These are phyloP conservation scores for Typha latifolia DNA, from an alignment of 176 grass and related monocot genomes.

Conservation along the genomic window DNA sequence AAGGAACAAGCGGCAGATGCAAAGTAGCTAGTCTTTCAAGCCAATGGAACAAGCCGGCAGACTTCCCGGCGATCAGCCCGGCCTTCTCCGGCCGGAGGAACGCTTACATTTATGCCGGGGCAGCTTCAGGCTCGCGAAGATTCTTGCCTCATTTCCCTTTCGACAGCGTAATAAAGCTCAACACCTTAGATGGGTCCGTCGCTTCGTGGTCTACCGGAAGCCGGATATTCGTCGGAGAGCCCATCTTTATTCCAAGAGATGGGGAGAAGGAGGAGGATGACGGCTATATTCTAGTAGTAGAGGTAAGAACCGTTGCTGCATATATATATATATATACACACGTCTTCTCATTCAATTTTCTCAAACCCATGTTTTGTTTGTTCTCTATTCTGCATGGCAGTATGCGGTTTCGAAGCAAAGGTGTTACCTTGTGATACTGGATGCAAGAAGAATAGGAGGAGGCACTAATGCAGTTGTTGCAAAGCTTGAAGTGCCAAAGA, in stretches of 20 bases:
- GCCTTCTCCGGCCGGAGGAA: slow-evolving; percentile 40
- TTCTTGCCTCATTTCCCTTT: slow-evolving; percentile 78
- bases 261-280: slow-evolving; percentile 32
- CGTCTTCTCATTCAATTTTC: not conserved
- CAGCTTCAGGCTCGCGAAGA: slow-evolving; percentile 38
- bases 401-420: slow-evolving; percentile 64
- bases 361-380: not conserved
- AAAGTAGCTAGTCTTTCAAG: slow-evolving; percentile 37
- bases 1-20: slow-evolving; percentile 38
- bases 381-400: slow-evolving; percentile 17
- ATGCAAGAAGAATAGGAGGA: slow-evolving; percentile 68
- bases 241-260: slow-evolving; percentile 49
- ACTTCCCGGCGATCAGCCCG: slow-evolving; percentile 76
- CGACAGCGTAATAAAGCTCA: slow-evolving; percentile 63
- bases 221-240: slow-evolving; percentile 73
- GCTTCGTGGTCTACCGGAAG: slow-evolving; percentile 33
- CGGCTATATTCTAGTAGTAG: slow-evolving; percentile 79
- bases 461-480: slow-evolving; percentile 40
- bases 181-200: slow-evolving; percentile 24
- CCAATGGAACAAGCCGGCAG: slow-evolving; percentile 46
- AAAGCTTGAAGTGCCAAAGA: slow-evolving; percentile 71
- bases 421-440: slow-evolving; percentile 67
- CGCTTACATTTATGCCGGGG: slow-evolving; percentile 51
- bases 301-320: slow-evolving; percentile 33
- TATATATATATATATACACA: not conserved